Evolutionary conservation across 2,329 filamentous ascomycete species (phyloP).

Genomic region (Hypoxylon sp.): DNA sequence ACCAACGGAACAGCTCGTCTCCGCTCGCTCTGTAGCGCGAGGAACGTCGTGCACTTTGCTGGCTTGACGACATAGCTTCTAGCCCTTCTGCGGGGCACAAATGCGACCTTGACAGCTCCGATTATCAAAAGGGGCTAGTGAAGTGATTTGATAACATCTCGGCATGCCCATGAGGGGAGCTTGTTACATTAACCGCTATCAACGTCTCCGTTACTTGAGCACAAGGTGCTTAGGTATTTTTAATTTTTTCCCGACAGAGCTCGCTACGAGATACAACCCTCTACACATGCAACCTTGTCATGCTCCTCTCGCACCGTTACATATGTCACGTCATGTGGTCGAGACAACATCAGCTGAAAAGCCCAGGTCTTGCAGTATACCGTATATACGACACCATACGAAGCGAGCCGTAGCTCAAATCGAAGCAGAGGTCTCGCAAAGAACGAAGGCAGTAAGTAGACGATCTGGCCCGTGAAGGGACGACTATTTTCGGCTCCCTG

Average conservation of each 20-base stretch:
- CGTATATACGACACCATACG: conserved; percentile 2
- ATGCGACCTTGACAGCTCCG: conserved; percentile 41
- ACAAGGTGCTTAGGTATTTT: conserved; percentile 25
- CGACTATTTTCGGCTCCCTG: conserved; percentile 1
- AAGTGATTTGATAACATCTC: conserved; percentile 26
- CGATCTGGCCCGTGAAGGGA: conserved; percentile 27
- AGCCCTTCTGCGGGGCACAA: conserved; percentile 42
- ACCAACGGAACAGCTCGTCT: neutral
- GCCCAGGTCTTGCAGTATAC: conserved; percentile 25
- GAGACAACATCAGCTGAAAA: conserved; percentile 34
- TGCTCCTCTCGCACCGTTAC: conserved; percentile 27
- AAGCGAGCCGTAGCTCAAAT: conserved; percentile 6
- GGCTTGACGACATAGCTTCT: conserved; percentile 22
- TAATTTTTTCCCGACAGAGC: conserved; percentile 20
- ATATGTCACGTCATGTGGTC: conserved; percentile 40
- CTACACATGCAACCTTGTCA: conserved; percentile 16
- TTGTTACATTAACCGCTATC: conserved; percentile 35
- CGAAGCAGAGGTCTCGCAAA: neutral
- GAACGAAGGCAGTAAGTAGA: conserved; percentile 16
- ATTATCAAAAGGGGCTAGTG: conserved; percentile 32
- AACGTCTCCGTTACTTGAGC: conserved; percentile 36
- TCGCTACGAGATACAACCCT: conserved; percentile 1
- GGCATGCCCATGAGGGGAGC: conserved; percentile 37
- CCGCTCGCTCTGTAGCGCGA: neutral
- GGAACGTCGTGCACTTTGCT: neutral